Evolutionary conservation across 148 eudicot genomes (phyloP).

Genomic region (Camellia japonica): DNA sequence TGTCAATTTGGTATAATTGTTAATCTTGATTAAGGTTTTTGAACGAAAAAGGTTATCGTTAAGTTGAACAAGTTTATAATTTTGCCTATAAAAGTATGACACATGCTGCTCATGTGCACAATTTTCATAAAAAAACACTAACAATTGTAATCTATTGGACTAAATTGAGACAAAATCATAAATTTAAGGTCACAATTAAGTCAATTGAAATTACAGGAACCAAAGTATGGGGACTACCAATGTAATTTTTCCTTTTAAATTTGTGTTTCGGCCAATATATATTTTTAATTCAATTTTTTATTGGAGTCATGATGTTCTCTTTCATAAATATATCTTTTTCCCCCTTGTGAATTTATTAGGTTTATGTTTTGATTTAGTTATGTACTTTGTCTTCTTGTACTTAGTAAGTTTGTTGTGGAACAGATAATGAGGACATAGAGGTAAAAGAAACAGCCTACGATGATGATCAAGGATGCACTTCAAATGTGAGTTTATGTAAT

Average conservation of each 20-base stretch:
- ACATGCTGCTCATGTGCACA: too few species aligned
- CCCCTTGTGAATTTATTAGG: neutral
- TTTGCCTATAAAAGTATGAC: too few species aligned
- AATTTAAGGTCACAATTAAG: too few species aligned
- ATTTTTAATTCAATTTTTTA: neutral
- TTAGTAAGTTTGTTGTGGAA: neutral
- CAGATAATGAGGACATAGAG: slow-evolving; percentile 28
- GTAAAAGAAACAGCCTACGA: slow-evolving; percentile 25
- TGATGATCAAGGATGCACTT: slow-evolving; percentile 23
- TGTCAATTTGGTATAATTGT: too few species aligned
- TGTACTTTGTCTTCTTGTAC: slow-evolving; percentile 12
- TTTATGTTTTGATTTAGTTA: neutral
- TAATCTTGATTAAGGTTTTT: too few species aligned
- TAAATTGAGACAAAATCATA: too few species aligned
- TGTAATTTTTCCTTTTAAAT: neutral
- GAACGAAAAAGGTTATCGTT: too few species aligned
- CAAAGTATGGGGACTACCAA: too few species aligned
- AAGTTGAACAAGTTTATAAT: too few species aligned
- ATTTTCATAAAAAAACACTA: too few species aligned
- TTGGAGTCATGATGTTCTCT: neutral
- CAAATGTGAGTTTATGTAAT: slow-evolving; percentile 36
- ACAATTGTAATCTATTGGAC: too few species aligned
- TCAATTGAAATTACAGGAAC: too few species aligned
- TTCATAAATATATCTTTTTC: neutral
- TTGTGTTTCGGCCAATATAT: neutral